Base-by-base conservation (phyloP, 352 stramenopile species). In the Phytophthora sojae region DNA sequence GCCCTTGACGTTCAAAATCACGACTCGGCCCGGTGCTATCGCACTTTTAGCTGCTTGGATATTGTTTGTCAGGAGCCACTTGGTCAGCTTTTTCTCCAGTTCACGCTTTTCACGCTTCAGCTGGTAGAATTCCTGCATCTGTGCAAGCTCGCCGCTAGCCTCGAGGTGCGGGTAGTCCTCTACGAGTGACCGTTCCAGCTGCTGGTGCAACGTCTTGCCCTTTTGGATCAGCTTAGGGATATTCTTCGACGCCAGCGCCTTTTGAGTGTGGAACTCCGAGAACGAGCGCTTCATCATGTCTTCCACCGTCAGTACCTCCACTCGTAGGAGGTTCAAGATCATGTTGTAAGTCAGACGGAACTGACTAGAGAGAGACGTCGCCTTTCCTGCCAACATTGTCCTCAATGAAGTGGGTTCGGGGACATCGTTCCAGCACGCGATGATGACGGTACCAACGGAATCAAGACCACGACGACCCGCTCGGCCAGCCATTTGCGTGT, bases 301-400 rank as follows among this genome's bases (percentile, higher is more conserved):
- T 69, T 97, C 90, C 32, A 98, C 86, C 2, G 82, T 97, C 44
- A 98, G 68, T 15, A 94, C 89, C 50, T 96, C 89, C 45, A 96
- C 89, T 42, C 97, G 93, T 26, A 99, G 79, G 14, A 99, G 75
- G 76, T 98, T 99, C 61, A 99, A 80, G 64, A 99, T 98, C 97
- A 99, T 99, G 61, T 97, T 98, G 80, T 99, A 99, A n/a, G 96
- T 99, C 60, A 99, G 77, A 7, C 98, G 88, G 83, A 99, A 99
- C 81, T 99, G 96, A 62, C 94, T 99, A 55, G 92, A 91, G 5
- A 99, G 85, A 54, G 95, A 95, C 12, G 96, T 99, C 6, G 97
- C 95, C 52, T 94, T 95, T 25, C 97, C 97, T 23, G 96, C 98
- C 25, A 99, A 79, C 91, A 99, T 99, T 29, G 92, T 96, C 68